Evolutionary conservation across 192 early-diverging fungal genomes (phyloP), one percentile per base, ranked within the genome.

Genomic region (Entomortierella lignicola): DNA sequence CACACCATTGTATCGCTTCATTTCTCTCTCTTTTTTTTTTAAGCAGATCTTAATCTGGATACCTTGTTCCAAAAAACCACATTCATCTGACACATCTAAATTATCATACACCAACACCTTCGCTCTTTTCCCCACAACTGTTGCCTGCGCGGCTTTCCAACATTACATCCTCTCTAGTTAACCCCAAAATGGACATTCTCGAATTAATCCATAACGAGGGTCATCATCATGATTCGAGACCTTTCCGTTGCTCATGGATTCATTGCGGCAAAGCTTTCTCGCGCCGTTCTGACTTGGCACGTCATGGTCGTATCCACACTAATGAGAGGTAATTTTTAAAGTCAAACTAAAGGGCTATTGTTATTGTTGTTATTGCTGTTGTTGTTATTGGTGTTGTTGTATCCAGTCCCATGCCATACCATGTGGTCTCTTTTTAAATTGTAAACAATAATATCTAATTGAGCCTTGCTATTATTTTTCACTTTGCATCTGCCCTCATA

Each of bases 261-360:
- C 77, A 73, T 25, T 94, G 93, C 72, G 58, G 63, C 64, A 94
- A 94, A 82, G 83, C 87, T 44, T 94, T 94, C 69, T 90, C 83
- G 66, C 85, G 88, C 51, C 81, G 85, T 26, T 89, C 89, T 41
- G 94, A 95, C 75, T 85, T 94, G 26, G 90, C 90, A 27, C 87
- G 94, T 48, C 94, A 95, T 82, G 83, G 80, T 30, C 86, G 92
- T 34, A 93, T 93, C 72, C 94, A 95, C 70, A 93, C 91, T 27
- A 91, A 92, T 59, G 92, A 94, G 66, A 89, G 91, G 89, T 57
- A 63, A 55, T 21, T 29, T 34, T 62, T 12, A 47, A 5, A 58
- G n/a, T n/a, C n/a, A n/a, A n/a, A n/a, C n/a, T n/a, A n/a, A n/a
- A n/a, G n/a, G n/a, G n/a, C n/a, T n/a, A n/a, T n/a, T n/a, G n/a